phyloP scores from a whole-genome alignment of 352 stramenopile species.

The Phytopythium ostracodes region DNA sequence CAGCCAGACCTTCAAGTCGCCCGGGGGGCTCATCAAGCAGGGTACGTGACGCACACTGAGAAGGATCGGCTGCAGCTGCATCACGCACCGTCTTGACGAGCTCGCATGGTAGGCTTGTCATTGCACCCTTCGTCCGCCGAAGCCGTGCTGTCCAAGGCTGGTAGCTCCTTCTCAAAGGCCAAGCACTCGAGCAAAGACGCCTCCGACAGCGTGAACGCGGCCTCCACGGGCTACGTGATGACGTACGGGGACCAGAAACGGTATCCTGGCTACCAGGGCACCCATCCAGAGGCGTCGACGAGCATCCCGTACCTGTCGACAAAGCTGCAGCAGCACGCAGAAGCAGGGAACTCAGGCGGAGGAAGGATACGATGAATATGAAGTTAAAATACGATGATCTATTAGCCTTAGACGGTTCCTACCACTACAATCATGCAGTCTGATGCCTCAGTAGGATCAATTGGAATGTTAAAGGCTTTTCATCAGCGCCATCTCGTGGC shows the following conservation, averaged over 20 bases:
- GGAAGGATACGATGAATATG: constrained; percentile 2
- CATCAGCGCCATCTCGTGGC: constrained; percentile 43
- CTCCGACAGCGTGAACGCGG: background rate
- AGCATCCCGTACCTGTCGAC: constrained; percentile 30
- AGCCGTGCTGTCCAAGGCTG: background rate
- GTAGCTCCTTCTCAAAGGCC: background rate
- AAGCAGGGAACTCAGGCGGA: background rate
- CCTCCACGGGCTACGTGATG: constrained; percentile 36
- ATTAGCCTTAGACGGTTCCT: background rate
- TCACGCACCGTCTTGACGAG: background rate
- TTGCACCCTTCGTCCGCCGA: constrained; percentile 44
- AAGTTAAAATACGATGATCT: constrained; percentile 6
- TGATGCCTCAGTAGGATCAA: constrained; percentile 83
- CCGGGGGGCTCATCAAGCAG: background rate
- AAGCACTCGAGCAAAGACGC: background rate
- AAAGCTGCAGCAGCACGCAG: constrained; percentile 24
- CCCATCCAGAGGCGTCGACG: constrained; percentile 21
- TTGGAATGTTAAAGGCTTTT: constrained; percentile 81
- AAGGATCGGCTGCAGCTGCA: background rate
- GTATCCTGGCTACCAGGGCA: constrained; percentile 23
- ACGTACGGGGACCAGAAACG: constrained; percentile 47
- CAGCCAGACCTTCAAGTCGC: background rate
- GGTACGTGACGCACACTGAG: background rate
- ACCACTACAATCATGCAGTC: constrained; percentile 10
- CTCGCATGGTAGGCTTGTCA: constrained; percentile 17